A percentile compares a stretch with the other conserved stretches of the same genome.
These are phyloP conservation scores for Rhizophora mangle DNA, from an alignment of 345 rosid genomes.

Conservation along the genomic window DNA sequence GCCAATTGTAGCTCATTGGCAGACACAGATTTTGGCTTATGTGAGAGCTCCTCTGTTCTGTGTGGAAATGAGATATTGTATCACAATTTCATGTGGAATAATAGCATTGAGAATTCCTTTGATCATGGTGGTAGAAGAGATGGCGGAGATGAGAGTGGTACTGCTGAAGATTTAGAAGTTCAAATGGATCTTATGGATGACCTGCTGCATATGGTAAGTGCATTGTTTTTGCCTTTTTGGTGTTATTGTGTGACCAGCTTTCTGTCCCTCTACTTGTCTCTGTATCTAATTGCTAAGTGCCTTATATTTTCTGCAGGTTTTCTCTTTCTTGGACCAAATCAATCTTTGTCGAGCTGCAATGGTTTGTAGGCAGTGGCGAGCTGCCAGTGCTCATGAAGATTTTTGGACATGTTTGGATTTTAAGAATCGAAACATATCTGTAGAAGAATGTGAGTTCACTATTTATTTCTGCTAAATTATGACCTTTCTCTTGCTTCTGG, in stretches of 20 bases:
- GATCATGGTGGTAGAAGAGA: conserved; percentile 40
- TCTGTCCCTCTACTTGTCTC: background rate
- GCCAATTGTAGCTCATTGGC: conserved; percentile 35
- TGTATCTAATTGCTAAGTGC: background rate
- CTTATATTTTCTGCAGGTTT: conserved; percentile 52
- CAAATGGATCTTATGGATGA: conserved; percentile 96
- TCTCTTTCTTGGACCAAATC: conserved; percentile 73
- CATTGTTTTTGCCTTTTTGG: background rate
- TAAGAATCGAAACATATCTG: conserved; percentile 66
- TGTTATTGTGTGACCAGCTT: background rate
- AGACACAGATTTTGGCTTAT: conserved; percentile 33
- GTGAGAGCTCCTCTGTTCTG: conserved; percentile 31
- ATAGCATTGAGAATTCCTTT: conserved; percentile 38
- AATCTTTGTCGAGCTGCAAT: conserved; percentile 84
- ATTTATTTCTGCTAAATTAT: background rate
- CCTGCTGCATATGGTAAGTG: conserved; percentile 76
- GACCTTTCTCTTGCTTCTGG: background rate
- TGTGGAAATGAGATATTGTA: conserved; percentile 42
- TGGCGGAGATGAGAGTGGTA: conserved; percentile 41
- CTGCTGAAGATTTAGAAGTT: conserved; percentile 55
- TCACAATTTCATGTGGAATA: conserved; percentile 62
- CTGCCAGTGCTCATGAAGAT: conserved; percentile 92
- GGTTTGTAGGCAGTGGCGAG: conserved; percentile 95
- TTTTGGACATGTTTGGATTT: conserved; percentile 94
- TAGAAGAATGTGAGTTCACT: conserved; percentile 75